These are phyloP conservation scores for Luffa aegyptiaca DNA, from an alignment of 306 rosid species.

Conservation along the genomic window DNA sequence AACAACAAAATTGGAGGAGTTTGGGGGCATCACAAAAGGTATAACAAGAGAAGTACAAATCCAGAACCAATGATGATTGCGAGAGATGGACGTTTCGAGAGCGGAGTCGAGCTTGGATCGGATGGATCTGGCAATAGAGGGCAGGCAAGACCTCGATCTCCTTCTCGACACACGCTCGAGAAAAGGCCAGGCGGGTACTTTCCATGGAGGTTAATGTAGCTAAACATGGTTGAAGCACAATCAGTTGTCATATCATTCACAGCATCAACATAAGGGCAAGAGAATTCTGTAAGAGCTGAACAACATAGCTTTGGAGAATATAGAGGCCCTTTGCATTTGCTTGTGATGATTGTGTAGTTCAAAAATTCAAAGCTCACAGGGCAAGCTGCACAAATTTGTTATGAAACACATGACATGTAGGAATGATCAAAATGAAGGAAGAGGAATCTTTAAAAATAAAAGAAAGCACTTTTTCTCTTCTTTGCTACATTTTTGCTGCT, in stretches of 20 bases:
- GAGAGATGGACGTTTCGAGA: background rate
- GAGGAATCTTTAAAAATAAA: background rate
- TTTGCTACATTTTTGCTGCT: background rate
- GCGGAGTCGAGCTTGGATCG: constrained; percentile 7
- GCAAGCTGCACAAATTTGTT: constrained; percentile 52
- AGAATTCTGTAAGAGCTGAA: constrained; percentile 45
- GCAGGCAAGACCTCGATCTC: constrained; percentile 56
- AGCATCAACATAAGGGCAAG: constrained; percentile 62
- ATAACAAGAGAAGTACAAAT: background rate
- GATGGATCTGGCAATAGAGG: constrained; percentile 36
- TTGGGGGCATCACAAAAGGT: background rate
- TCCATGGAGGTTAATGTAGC: constrained; percentile 83
- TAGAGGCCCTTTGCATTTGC: constrained; percentile 80
- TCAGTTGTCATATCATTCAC: constrained; percentile 55
- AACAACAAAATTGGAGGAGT: background rate
- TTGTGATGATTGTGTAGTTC: constrained; percentile 75
- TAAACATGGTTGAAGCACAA: constrained; percentile 84
- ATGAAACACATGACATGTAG: background rate
- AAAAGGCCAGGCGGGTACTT: constrained; percentile 93
- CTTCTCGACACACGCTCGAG: constrained; percentile 54
- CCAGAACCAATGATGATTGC: background rate
- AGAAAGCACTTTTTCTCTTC: background rate
- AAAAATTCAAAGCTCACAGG: constrained; percentile 72
- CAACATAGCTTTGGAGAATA: constrained; percentile 59
- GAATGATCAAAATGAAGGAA: background rate